These are phyloP conservation scores for Quercus phellos DNA, from an alignment of 331 rosid genomes.

Conservation along the genomic window DNA sequence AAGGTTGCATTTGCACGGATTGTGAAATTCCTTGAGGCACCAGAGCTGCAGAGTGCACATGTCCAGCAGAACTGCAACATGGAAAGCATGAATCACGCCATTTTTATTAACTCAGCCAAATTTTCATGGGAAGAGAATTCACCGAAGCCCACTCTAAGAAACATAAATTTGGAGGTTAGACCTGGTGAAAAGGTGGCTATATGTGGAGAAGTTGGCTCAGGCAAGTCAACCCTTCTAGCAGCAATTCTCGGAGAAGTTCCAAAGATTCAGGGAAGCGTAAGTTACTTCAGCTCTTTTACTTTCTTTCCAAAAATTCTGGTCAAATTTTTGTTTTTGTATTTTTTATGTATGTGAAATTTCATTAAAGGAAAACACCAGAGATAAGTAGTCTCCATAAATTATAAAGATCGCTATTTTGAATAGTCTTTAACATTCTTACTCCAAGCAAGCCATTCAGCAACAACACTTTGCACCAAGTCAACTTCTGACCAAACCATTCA, in stretches of 20 bases:
- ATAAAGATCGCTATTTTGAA: too few species aligned
- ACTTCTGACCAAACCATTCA: too few species aligned
- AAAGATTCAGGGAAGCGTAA: conserved; percentile 47
- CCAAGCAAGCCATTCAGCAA: too few species aligned
- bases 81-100: conserved; percentile 27
- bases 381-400: too few species aligned
- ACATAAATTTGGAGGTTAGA: conserved; percentile 47
- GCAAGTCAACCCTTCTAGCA: conserved; percentile 73
- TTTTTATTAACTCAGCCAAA: conserved; percentile 45
- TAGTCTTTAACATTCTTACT: too few species aligned
- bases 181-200: conserved; percentile 69
- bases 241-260: conserved; percentile 78
- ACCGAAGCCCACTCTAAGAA: conserved; percentile 50
- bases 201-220: conserved; percentile 96
- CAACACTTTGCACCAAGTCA: too few species aligned
- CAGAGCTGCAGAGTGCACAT: conserved; percentile 49
- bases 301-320: background rate
- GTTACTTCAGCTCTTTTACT: conserved; percentile 3
- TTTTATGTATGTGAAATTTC: too few species aligned
- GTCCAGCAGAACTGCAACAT: conserved; percentile 20
- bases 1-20: conserved; percentile 64
- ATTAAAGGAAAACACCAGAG: too few species aligned
- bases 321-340: background rate
- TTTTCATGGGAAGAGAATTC: conserved; percentile 66
- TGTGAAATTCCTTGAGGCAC: conserved; percentile 56